Base-by-base conservation (phyloP, 1,284 basidiomycete genomes). In the Rhodotorula sp. region DNA sequence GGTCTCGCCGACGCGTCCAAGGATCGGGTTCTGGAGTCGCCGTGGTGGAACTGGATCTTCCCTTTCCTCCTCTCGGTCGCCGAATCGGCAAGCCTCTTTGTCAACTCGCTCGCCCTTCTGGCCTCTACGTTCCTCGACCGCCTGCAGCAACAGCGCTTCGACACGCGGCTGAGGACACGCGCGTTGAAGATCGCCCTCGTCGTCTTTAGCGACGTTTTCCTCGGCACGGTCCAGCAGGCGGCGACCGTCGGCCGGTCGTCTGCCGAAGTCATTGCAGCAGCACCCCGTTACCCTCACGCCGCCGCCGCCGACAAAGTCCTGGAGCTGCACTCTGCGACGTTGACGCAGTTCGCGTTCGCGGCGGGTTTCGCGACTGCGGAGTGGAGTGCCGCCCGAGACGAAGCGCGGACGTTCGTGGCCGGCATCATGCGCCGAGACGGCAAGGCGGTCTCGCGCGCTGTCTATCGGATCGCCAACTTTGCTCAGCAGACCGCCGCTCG, bases 41-140 rank as follows among this genome's bases (percentile, higher is more conserved):
- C 70, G 0, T 70, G 69, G 52, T 69, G 77, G 51, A 71, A 68
- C 57, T 79, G 78, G 78, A 65, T 79, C 47, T 71, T 65, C 15
- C 69, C 76, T 2, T 78, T 76, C 58, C 72, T 79, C 57, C 61
- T 48, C 31, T 78, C 76, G 3, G 73, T 79, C 58, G 67, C 73
- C 0, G 65, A 62, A 21, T 76, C 77, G 15, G 52, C 71, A 0
- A 48, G 65, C 5, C 61, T 77, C 21, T 73, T 74, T 29, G 68
- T 72, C 52, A 76, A 76, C 63, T 72, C 75, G n/a, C 65, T 76
- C 56, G 74, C 77, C 18, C 73, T 78, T 48, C 56, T 76, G 60
- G 63, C 69, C 14, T 60, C 69, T 1, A 68, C 74, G 14, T 73
- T 78, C 60, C 70, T 77, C 49, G 72, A 78, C 29, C 69, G 70